Evolutionary conservation across 2,329 filamentous ascomycete species (phyloP), one percentile per base, ranked within the genome.

Genomic region (Camillea tinctor): DNA sequence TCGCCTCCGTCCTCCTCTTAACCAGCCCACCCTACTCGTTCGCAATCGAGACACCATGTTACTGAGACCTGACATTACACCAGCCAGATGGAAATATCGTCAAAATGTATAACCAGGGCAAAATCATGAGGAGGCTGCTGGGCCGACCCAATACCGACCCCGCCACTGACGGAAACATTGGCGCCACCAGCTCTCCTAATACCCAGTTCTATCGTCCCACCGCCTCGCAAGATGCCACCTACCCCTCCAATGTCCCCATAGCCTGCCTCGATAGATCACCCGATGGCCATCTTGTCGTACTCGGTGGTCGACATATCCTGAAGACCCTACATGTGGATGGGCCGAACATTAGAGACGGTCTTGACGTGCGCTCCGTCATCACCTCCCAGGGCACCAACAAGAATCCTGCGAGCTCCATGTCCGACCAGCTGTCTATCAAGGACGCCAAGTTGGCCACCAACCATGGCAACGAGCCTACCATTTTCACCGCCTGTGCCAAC

Each of bases 401-500:
- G 56, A 73, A 74, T 54, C 74, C 72, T 2, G 64, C 71, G 1
- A 70, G 72, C n/a, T 74, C 78, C 0, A 73, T 73, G 7, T 70
- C 78, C 53, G 86, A 89, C 61, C 85, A 88, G 71, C 77, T 88
- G 54, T 87, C 85, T 40, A 87, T 89, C 63, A 82, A 83, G 65
- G 84, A 87, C 62, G 84, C 86, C 54, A 86, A 84, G 69, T 86
- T 86, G 80, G 77, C 78, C 6, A 69, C 73, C 8, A 70, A 71
- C 21, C 78, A 82, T 61, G 68, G 71, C 26, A 78, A 76, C 59
- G 79, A 81, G 62, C 79, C 80, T 15, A 81, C 79, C 44, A 80
- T 88, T 57, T 85, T 87, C 65, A 88, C 86, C 0, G 86, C 86
- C 2, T 87, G 85, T 68, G 82, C 83, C 54, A 86, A 83, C 61